A percentile compares a stretch with the other conserved stretches of the same genome.
Conservation (phyloP, 306 rosid species). For the Gleditsia sinensis region DNA sequence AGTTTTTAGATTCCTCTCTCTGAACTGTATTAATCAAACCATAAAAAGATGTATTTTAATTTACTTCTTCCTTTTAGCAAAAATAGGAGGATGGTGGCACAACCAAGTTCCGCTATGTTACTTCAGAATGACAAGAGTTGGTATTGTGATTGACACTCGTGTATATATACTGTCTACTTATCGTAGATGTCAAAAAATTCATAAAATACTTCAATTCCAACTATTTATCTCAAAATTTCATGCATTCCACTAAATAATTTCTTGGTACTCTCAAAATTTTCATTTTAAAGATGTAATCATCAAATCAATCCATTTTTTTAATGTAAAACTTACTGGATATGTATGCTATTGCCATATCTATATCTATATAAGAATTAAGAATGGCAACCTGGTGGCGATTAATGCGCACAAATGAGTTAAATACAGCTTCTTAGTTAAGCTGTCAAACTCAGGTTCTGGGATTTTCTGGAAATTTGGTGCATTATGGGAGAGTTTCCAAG, state of each 20-base stretch:
- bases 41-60: neutral
- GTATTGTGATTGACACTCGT: neutral
- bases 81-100: neutral
- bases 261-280: neutral
- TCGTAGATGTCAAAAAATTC: neutral
- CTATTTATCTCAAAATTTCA: neutral
- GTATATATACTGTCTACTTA: neutral
- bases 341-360: neutral
- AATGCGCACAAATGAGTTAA: neutral
- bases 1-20: conserved; percentile 16
- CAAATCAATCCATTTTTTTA: neutral
- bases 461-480: neutral
- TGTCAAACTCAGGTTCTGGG: neutral
- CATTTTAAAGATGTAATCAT: neutral
- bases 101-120: no score
- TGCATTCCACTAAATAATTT: no score
- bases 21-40: neutral
- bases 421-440: neutral
- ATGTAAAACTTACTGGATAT: no score
- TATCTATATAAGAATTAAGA: no score
- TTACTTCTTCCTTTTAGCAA: neutral
- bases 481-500: neutral
- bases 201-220: neutral
- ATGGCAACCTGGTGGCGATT: neutral
- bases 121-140: neutral